These are phyloP conservation scores for Aspergillus chevalieri DNA, from an alignment of 2,329 filamentous ascomycete genomes.

Conservation along the genomic window DNA sequence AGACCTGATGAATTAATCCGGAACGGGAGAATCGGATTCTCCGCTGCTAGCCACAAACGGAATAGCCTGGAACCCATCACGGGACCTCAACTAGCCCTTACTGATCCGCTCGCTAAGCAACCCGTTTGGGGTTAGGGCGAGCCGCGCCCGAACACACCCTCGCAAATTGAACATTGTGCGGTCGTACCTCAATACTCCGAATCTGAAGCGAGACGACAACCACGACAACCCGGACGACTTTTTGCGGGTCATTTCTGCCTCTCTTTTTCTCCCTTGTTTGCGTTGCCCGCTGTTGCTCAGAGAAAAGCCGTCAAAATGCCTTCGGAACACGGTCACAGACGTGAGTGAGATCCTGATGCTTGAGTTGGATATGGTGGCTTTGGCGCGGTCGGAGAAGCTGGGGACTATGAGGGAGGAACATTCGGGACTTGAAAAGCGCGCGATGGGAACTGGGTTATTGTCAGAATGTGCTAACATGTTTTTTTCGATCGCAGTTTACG, in stretches of 20 bases:
- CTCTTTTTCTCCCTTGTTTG: constrained; percentile 29
- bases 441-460: neutral
- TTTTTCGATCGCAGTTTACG: constrained; percentile 60
- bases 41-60: constrained; percentile 5
- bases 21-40: neutral
- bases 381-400: constrained; percentile 1
- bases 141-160: constrained; percentile 29
- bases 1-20: neutral
- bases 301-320: constrained; percentile 65
- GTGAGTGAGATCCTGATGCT: constrained; percentile 53
- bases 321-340: constrained; percentile 81
- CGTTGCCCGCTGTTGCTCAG: constrained; percentile 37
- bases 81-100: constrained; percentile 31
- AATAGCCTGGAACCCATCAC: constrained; percentile 20
- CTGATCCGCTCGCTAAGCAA: constrained; percentile 28
- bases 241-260: constrained; percentile 36
- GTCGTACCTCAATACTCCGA: constrained; percentile 22
- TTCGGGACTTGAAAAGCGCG: neutral
- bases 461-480: constrained; percentile 24
- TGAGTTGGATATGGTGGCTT: constrained; percentile 10
- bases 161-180: constrained; percentile 35
- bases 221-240: constrained; percentile 39
- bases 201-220: constrained; percentile 34
- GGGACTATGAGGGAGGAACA: constrained; percentile 3
- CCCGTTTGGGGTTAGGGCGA: constrained; percentile 31